Base-by-base conservation (phyloP, 371 early-diverging fungal species). In the Choanephora cucurbitarum region DNA sequence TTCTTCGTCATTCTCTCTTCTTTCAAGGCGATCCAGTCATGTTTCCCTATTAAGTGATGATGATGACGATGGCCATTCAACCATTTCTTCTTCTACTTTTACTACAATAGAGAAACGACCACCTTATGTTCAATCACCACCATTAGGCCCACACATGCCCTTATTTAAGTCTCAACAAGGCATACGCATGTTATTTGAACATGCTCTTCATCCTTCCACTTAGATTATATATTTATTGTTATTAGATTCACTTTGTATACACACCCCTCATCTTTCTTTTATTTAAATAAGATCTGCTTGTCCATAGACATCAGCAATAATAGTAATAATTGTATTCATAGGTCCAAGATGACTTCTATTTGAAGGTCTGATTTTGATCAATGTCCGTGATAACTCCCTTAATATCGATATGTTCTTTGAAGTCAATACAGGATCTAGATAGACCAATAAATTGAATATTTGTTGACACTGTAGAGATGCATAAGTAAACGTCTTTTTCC, bases 371-470 rank as follows among this genome's bases (percentile, higher is more conserved):
- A 71, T 9, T 17, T 61, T 57, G 15, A 75, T 75, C 14, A 61
- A 70, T 54, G 63, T 65, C n/a, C 75, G 59, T 13, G 73, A 57
- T 0, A 78, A 18, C 7, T 69, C 66, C 33, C 79, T 53, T 19
- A 78, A 39, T 3, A 73, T 55, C 0, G 75, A 69, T 19, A 64
- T 52, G 22, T 70, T 62, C 11, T 68, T 60, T 0, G 66, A 73
- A 9, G 66, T 66, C 60, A 78, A 52, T 14, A 78, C 79, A 33
- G 73, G 66, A 39, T 78, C 79, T 10, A 78, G 33, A n/a, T 69
- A 69, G 15, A 73, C 57, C 5, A 78, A 37, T 1, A 75, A 44
- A 5, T 63, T 24, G 22, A 62, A 78, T 23, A 78, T 52, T 62
- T 69, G 71, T n/a, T 55, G 33, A 21, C 68, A 59, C 72, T 76